Evolutionary conservation across 768 basidiomycete genomes (phyloP), one percentile per base, ranked within the genome.

Genomic region (Boletus coccyginus): DNA sequence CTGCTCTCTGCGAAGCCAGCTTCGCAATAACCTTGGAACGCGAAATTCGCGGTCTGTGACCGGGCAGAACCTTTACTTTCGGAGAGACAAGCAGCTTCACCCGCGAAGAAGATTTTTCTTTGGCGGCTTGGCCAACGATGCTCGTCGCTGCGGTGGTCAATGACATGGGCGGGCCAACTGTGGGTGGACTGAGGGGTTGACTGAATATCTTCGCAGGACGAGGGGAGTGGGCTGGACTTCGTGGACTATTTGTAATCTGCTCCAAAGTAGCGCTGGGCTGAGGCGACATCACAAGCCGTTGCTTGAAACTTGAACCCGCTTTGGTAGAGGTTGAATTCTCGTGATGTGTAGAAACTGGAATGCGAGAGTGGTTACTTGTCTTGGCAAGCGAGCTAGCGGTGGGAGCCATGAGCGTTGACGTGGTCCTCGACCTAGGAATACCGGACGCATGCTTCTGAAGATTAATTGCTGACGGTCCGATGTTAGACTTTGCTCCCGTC

Each of bases 371-470:
- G 13, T 40, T 52, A 38, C 58, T 73, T 24, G 67, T 75, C 74
- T 84, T 88, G 3, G 89, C 89, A 24, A 90, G 72, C 2, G 89
- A 91, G 62, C 88, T 89, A 2, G 86, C 88, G 1, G 89, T 91
- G 0, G 89, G 89, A 1, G 88, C 88, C 49, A 87, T 73, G 13
- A 91, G 74, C 38, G 85, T 79, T 3, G 83, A 81, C 8, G 73
- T 72, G 0, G 69, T 71, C 36, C 75, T 70, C 14, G 54, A 63
- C 40, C 67, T 57, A 2, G 62, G 60, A 38, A 65, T 61, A 38
- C 43, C 39, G n/a, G 38, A 14, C 41, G 27, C n/a, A 2, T 49
- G 52, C 32, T 62, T 64, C 31, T 55, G 55, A 14, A 50, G 46
- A 49, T 44, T 62, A 19, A 46, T 17, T 27, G 46, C 21, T 12